Evolutionary conservation across 2,329 filamentous ascomycete genomes (phyloP).

Genomic region (Cladosporium sp.): DNA sequence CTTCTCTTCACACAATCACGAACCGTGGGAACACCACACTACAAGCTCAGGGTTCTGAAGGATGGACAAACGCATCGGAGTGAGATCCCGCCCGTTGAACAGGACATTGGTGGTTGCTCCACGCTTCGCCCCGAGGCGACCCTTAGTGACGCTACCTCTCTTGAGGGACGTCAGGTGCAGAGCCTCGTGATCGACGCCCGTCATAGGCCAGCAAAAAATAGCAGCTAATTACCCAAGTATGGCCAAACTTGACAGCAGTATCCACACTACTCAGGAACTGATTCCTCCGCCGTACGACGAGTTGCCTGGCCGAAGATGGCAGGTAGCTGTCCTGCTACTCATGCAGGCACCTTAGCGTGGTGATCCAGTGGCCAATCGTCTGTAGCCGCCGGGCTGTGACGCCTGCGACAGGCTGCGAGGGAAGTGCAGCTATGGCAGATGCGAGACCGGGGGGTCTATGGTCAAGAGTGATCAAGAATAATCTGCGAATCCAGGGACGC

Average conservation of each 20-base stretch:
- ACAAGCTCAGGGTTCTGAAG: background rate
- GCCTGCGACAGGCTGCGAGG: constrained; percentile 3
- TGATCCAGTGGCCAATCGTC: constrained; percentile 13
- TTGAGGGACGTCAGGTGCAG: background rate
- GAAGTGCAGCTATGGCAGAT: constrained; percentile 3
- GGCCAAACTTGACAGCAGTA: background rate
- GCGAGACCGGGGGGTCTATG: constrained; percentile 4
- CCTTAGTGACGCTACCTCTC: background rate
- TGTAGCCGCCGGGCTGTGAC: constrained; percentile 18
- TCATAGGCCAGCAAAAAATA: constrained; percentile 13
- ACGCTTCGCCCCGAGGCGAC: constrained; percentile 11
- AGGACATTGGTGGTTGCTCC: background rate
- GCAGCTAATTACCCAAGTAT: constrained; percentile 9
- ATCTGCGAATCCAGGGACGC: constrained; percentile 19
- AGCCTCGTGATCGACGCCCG: background rate
- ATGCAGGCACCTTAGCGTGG: constrained; percentile 5
- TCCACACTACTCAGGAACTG: constrained; percentile 1
- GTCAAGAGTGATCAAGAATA: constrained; percentile 6
- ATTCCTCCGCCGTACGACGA: constrained; percentile 1
- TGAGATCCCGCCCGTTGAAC: background rate
- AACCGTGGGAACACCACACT: background rate
- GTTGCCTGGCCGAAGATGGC: constrained; percentile 3
- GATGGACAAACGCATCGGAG: no score
- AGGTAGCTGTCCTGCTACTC: constrained; percentile 13
- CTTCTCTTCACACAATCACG: no score